Evolutionary conservation across 192 early-diverging fungal species (phyloP).

Genomic region (Funneliformis mosseae): DNA sequence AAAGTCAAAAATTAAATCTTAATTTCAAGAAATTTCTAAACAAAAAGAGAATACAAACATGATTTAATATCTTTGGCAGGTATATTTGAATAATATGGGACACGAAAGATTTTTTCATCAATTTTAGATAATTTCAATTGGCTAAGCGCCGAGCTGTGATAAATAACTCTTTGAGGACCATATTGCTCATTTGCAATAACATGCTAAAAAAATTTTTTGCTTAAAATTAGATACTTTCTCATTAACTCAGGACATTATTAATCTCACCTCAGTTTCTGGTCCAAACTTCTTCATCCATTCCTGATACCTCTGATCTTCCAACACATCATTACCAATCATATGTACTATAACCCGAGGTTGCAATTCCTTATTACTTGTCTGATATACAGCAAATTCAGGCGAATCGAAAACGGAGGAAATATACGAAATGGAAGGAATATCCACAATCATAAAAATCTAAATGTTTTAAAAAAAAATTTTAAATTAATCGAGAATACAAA

Average conservation of each 20-base stretch:
- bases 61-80: slow-evolving; percentile 41
- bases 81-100: slow-evolving; percentile 64
- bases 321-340: slow-evolving; percentile 62
- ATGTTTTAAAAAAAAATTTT: not conserved
- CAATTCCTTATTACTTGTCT: slow-evolving; percentile 22
- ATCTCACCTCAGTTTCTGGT: slow-evolving; percentile 56
- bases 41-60: slow-evolving; percentile 19
- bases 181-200: slow-evolving; percentile 70
- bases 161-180: slow-evolving; percentile 66
- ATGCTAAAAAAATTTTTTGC: slow-evolving; percentile 48
- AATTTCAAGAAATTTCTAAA: not conserved
- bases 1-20: not conserved
- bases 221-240: not conserved
- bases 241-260: not conserved
- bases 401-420: slow-evolving; percentile 49
- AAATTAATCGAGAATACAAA: not conserved
- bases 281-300: slow-evolving; percentile 78
- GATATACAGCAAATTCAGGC: slow-evolving; percentile 50
- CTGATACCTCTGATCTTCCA: slow-evolving; percentile 64
- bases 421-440: slow-evolving; percentile 64
- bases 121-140: slow-evolving; percentile 69
- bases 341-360: slow-evolving; percentile 66
- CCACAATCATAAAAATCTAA: slow-evolving; percentile 66
- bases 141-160: slow-evolving; percentile 62
- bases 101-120: slow-evolving; percentile 65